These are phyloP conservation scores for Ceratobasidium sp. DNA, from an alignment of 1,284 basidiomycete species.

Conservation along the genomic window DNA sequence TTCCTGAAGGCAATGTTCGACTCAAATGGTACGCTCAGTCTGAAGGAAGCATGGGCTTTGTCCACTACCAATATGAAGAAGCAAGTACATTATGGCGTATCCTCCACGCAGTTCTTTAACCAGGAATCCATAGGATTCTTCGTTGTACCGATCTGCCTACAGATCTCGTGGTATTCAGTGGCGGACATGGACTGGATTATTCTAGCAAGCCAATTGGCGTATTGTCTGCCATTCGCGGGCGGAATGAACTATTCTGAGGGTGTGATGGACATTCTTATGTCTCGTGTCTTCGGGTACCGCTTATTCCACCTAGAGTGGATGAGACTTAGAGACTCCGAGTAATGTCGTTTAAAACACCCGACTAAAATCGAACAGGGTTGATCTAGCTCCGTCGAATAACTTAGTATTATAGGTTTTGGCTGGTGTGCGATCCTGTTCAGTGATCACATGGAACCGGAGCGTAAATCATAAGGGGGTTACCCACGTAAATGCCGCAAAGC, in stretches of 20 bases:
- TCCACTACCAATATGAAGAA: constrained; percentile 73
- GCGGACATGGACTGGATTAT: constrained; percentile 18
- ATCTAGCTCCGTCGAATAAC: too few species aligned
- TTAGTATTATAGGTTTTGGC: too few species aligned
- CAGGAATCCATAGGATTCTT: constrained; percentile 6
- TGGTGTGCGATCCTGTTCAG: too few species aligned
- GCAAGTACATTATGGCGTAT: background rate
- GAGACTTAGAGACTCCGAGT: too few species aligned
- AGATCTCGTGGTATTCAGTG: constrained; percentile 37
- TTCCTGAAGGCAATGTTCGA: constrained; percentile 56
- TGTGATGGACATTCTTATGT: background rate
- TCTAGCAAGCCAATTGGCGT: constrained; percentile 36
- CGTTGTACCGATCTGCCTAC: background rate
- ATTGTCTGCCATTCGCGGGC: constrained; percentile 6
- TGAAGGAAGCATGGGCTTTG: constrained; percentile 68
- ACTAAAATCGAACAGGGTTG: too few species aligned
- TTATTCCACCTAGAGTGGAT: too few species aligned
- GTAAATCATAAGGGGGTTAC: too few species aligned
- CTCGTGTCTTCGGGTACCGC: background rate
- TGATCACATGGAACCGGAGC: too few species aligned
- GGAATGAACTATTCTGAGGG: background rate
- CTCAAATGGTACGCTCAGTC: constrained; percentile 63
- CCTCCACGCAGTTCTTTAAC: too few species aligned
- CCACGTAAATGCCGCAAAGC: too few species aligned
- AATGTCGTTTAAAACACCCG: too few species aligned